Percentiles rank a stretch among this genome's conserved stretches.
phyloP scores from a whole-genome alignment of 805 yeast species.

The Maudiozyma turicensis region DNA sequence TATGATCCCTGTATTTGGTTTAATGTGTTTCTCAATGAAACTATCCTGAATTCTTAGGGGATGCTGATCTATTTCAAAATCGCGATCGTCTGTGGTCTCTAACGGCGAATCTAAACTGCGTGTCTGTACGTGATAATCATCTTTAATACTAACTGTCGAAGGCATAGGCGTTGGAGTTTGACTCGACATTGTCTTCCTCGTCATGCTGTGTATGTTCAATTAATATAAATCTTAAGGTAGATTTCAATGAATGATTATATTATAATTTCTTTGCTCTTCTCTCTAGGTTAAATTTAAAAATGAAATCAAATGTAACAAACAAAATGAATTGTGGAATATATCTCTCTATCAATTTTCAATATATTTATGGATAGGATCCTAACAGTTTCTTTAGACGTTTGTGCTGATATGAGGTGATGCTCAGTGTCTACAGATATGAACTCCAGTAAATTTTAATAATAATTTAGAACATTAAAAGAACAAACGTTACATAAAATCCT shows the following conservation, averaged over 20 bases:
- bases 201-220: neutral
- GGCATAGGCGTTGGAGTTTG: neutral
- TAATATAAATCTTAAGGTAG: neutral
- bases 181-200: neutral
- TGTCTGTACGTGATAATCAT: neutral
- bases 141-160: neutral
- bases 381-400: no score
- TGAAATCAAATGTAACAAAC: no score
- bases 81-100: neutral
- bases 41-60: conserved; percentile 1
- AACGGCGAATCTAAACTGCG: neutral
- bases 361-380: no score
- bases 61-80: neutral
- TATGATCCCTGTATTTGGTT: conserved; percentile 44
- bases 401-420: no score
- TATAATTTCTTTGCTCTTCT: no score
- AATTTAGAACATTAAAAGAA: no score
- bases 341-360: no score
- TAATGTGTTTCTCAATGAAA: conserved; percentile 11
- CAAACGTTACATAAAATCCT: no score
- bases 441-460: no score
- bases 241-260: neutral
- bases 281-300: no score
- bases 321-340: no score
- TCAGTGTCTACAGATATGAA: no score